phyloP scores from a whole-genome alignment of 2,329 filamentous ascomycete species.

The Cytospora paraplurivora region DNA sequence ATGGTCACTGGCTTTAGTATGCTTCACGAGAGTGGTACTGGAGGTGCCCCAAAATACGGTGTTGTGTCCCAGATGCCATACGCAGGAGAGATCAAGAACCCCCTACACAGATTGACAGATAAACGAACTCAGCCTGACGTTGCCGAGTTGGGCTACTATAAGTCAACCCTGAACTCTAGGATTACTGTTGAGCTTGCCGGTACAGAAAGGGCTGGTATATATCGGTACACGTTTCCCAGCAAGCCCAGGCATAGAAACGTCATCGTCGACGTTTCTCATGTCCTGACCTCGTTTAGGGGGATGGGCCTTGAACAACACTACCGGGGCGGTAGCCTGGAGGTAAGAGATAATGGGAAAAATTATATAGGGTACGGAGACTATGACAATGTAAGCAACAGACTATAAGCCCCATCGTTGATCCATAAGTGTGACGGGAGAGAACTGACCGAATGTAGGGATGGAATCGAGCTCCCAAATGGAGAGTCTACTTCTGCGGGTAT shows the following conservation, averaged over 20 bases:
- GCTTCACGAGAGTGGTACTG: constrained; percentile 68
- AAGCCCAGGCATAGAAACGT: constrained; percentile 45
- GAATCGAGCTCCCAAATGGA: constrained; percentile 65
- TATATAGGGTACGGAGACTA: constrained; percentile 62
- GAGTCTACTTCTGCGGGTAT: constrained; percentile 62
- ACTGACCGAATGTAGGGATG: constrained; percentile 47
- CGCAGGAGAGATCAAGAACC: constrained; percentile 51
- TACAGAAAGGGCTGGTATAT: constrained; percentile 57
- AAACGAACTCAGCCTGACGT: constrained; percentile 51
- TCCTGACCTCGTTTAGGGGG: constrained; percentile 61
- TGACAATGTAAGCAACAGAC: constrained; percentile 50
- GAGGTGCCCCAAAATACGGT: constrained; percentile 70
- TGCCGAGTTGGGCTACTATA: constrained; percentile 64
- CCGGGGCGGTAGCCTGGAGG: constrained; percentile 56
- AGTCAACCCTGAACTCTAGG: constrained; percentile 54
- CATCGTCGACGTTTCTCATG: constrained; percentile 67
- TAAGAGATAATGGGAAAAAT: constrained; percentile 34
- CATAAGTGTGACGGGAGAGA: constrained; percentile 12
- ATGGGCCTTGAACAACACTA: constrained; percentile 62
- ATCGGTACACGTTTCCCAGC: constrained; percentile 60
- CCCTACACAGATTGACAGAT: constrained; percentile 57
- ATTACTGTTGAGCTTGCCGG: constrained; percentile 60
- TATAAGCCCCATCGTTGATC: constrained; percentile 23
- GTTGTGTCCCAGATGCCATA: constrained; percentile 60
- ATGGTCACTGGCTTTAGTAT: constrained; percentile 63